These are phyloP conservation scores for Oenanthe javanica DNA, from an alignment of 140 eudicot genomes.

Conservation along the genomic window DNA sequence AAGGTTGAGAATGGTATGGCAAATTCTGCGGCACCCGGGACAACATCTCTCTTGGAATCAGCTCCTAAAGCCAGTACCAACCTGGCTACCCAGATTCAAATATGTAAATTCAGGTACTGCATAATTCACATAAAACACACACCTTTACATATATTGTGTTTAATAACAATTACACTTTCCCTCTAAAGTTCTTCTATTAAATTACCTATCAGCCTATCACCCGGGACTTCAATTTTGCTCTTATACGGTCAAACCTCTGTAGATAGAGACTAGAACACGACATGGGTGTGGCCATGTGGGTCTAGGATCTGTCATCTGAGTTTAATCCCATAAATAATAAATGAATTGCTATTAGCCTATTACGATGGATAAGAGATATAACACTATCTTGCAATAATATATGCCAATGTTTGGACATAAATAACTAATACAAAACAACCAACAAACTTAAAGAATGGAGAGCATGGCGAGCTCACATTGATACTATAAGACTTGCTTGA, in stretches of 20 bases:
- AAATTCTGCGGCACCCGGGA: constrained; percentile 85
- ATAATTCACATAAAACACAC: background rate
- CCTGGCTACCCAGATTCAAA: constrained; percentile 87
- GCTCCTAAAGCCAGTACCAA: constrained; percentile 98
- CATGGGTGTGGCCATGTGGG: background rate
- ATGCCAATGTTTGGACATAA: background rate
- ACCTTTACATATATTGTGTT: background rate
- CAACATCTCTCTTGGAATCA: constrained; percentile 71
- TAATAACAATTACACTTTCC: background rate
- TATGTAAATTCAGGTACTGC: constrained; percentile 28
- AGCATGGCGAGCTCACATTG: background rate
- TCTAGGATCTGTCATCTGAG: background rate
- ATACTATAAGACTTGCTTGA: background rate
- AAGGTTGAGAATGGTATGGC: constrained; percentile 88
- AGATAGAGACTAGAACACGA: background rate
- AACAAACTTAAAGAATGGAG: background rate
- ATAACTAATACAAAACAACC: background rate
- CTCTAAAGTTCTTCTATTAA: background rate
- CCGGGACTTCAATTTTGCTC: too few species aligned
- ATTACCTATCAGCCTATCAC: background rate
- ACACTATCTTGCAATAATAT: background rate
- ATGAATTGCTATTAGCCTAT: background rate
- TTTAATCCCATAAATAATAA: background rate
- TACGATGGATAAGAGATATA: background rate
- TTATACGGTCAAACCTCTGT: too few species aligned